A percentile compares a stretch with the other conserved stretches of the same genome.
phyloP scores from a whole-genome alignment of 2,329 filamentous ascomycete genomes.

The Aureobasidium sp. region DNA sequence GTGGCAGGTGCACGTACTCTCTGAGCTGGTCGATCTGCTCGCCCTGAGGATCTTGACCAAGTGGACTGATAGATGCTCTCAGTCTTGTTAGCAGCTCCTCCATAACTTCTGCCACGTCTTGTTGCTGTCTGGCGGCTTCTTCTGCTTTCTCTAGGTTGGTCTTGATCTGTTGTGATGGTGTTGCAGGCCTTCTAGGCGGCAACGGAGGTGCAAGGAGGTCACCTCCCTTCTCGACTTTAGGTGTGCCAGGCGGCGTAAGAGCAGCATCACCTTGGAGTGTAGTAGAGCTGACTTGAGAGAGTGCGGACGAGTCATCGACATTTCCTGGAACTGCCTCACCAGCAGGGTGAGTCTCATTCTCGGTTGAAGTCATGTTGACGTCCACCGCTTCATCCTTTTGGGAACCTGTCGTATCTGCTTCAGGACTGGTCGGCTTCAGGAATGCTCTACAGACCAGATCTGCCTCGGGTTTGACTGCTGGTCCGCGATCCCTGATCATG shows the following conservation, averaged over 20 bases:
- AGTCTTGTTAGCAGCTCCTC: conserved; percentile 91
- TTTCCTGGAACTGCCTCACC: conserved; percentile 29
- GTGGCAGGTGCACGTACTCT: conserved; percentile 40
- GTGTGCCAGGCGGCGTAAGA: conserved; percentile 34
- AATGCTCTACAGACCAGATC: conserved; percentile 41
- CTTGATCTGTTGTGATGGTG: conserved; percentile 28
- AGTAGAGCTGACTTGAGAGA: conserved; percentile 12
- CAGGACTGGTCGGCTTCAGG: conserved; percentile 23
- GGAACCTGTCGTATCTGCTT: conserved; percentile 7
- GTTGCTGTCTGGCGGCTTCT: conserved; percentile 70
- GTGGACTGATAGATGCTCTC: conserved; percentile 85
- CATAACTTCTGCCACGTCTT: conserved; percentile 97
- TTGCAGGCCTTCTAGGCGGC: conserved; percentile 56
- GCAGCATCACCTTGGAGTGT: conserved; percentile 23
- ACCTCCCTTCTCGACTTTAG: conserved; percentile 40
- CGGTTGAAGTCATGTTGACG: conserved; percentile 18
- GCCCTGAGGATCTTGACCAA: conserved; percentile 69
- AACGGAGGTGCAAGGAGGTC: conserved; percentile 56
- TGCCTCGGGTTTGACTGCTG: conserved; percentile 35
- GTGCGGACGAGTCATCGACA: conserved; percentile 13
- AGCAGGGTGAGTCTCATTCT: not conserved
- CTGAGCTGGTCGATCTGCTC: conserved; percentile 74
- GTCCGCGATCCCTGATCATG: conserved; percentile 36
- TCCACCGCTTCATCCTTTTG: conserved; percentile 6
- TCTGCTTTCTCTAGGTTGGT: conserved; percentile 55